phyloP scores from a whole-genome alignment of 2,329 filamentous ascomycete species.

The Immersiporthe knoxdaviesiana region DNA sequence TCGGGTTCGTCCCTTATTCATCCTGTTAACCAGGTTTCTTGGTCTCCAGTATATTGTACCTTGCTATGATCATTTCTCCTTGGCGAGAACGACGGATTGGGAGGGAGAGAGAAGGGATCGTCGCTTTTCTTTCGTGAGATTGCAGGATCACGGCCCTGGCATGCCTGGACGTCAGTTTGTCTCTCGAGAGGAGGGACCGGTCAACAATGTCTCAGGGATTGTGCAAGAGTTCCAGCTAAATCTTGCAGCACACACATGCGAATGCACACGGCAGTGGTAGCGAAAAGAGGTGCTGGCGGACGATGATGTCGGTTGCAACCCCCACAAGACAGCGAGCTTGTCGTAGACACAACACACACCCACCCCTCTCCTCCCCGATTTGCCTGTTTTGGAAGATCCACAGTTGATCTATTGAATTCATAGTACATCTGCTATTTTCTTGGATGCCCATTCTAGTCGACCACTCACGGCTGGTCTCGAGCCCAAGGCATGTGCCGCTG shows the following conservation, averaged over 20 bases:
- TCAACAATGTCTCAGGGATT: background rate
- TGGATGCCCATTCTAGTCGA: background rate
- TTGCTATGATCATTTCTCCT: background rate
- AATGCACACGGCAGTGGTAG: background rate
- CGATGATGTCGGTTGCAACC: background rate
- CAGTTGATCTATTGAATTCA: background rate
- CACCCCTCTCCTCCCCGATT: background rate
- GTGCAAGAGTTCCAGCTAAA: background rate
- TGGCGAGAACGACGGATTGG: background rate
- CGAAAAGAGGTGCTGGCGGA: background rate
- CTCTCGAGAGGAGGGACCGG: background rate
- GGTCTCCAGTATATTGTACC: background rate
- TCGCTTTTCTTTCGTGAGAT: background rate
- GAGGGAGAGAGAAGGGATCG: no score
- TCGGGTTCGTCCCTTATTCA: background rate
- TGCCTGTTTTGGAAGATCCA: background rate
- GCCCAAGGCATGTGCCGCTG: background rate
- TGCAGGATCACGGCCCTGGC: background rate
- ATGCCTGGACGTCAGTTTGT: background rate
- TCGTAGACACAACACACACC: background rate
- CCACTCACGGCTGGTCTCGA: background rate
- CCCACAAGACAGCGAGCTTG: background rate
- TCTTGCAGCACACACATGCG: background rate
- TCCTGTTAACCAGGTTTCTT: background rate
- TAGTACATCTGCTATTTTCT: background rate